Percentiles rank a stretch among this genome's conserved stretches.
Evolutionary conservation across 306 rosid genomes (phyloP).

Genomic region (Nissolia schottii): DNA sequence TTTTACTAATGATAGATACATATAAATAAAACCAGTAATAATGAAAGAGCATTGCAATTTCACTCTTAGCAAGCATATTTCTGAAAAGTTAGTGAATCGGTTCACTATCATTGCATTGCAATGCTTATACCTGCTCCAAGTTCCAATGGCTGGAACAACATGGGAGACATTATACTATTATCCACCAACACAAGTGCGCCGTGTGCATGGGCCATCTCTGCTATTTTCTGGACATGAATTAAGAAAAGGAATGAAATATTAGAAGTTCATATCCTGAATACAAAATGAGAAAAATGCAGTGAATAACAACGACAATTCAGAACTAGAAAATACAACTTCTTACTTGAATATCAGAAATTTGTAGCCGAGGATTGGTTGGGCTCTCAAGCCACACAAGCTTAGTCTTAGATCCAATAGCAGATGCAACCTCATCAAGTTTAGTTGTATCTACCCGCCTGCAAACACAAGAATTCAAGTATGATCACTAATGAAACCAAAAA

Average conservation of each 20-base stretch:
- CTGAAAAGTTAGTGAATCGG: not conserved
- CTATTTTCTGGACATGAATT: slow-evolving; percentile 64
- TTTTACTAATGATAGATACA: not conserved
- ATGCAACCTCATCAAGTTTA: slow-evolving; percentile 77
- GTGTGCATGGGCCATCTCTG: slow-evolving; percentile 69
- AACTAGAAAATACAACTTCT: slow-evolving; percentile 30
- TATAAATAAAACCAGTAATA: not conserved
- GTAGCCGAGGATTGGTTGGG: slow-evolving; percentile 87
- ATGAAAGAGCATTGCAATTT: not conserved
- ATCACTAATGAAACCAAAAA: slow-evolving; percentile 20
- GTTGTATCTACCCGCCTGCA: slow-evolving; percentile 78
- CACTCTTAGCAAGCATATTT: not conserved
- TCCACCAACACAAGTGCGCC: slow-evolving; percentile 83
- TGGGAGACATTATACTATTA: slow-evolving; percentile 94
- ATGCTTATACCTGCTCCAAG: slow-evolving; percentile 84
- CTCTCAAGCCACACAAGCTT: slow-evolving; percentile 98
- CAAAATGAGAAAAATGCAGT: not conserved
- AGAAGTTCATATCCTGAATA: not conserved
- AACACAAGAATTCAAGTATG: slow-evolving; percentile 24
- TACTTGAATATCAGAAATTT: slow-evolving; percentile 80
- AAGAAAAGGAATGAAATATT: not conserved
- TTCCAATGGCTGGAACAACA: slow-evolving; percentile 78
- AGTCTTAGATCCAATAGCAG: slow-evolving; percentile 70
- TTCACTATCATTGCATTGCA: slow-evolving; percentile 3
- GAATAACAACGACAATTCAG: not conserved